Evolutionary conservation across 2,329 filamentous ascomycete species (phyloP).

Genomic region (Hymenoscyphus fraxineus): DNA sequence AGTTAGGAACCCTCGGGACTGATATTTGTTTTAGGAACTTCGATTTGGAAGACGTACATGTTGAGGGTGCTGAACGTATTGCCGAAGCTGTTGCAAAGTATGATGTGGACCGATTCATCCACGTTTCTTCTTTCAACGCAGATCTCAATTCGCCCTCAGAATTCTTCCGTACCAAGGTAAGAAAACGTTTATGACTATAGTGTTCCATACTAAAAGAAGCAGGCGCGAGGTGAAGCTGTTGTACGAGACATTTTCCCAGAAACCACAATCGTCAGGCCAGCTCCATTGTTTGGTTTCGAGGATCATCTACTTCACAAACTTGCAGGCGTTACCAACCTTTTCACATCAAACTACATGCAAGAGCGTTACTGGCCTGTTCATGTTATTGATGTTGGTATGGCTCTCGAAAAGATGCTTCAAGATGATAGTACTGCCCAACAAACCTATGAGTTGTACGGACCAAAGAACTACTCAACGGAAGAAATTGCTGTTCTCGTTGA

Average conservation of each 20-base stretch:
- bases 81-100: slow-evolving; percentile 95
- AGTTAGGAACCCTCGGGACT: background rate
- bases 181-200: slow-evolving; percentile 21
- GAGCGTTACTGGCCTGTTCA: slow-evolving; percentile 91
- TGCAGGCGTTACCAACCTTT: slow-evolving; percentile 72
- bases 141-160: slow-evolving; percentile 75
- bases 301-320: slow-evolving; percentile 86
- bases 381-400: slow-evolving; percentile 83
- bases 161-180: slow-evolving; percentile 86
- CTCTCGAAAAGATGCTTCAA: slow-evolving; percentile 83
- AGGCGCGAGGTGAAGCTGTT: slow-evolving; percentile 77
- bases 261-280: slow-evolving; percentile 91
- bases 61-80: slow-evolving; percentile 89
- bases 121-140: slow-evolving; percentile 93
- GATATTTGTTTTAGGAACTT: slow-evolving; percentile 66
- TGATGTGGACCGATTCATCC: slow-evolving; percentile 93
- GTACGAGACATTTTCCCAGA: slow-evolving; percentile 90
- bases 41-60: slow-evolving; percentile 83
- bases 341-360: slow-evolving; percentile 91
- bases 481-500: slow-evolving; percentile 87
- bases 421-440: slow-evolving; percentile 87
- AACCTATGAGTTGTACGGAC: slow-evolving; percentile 92
- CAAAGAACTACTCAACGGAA: slow-evolving; percentile 83
- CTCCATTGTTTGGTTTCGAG: slow-evolving; percentile 92
- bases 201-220: slow-evolving; percentile 5